Percentiles rank a stretch among this genome's conserved stretches.
phyloP scores from a whole-genome alignment of 257 asterid species.

The Nicotiana sylvestris region DNA sequence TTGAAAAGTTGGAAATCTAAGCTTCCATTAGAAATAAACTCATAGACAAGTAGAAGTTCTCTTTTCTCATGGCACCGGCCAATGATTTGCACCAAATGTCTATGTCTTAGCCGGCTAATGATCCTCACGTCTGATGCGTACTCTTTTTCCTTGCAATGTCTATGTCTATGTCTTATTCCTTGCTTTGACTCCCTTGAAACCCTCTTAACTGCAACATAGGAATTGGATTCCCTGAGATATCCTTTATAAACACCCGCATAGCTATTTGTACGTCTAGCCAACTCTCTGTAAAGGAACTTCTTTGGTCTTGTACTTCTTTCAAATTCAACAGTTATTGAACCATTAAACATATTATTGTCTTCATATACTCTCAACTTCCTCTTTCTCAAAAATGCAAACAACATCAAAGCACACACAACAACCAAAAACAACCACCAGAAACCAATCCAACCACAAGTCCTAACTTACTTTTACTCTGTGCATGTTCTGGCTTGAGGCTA shows the following conservation, averaged over 20 bases:
- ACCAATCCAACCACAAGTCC: conserved; percentile 19
- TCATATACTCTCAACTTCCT: neutral
- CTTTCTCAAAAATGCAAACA: neutral
- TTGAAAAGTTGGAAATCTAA: no score
- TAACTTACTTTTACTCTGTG: neutral
- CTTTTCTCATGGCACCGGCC: conserved; percentile 17
- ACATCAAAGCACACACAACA: neutral
- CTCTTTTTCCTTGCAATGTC: conserved; percentile 16
- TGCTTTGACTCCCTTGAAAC: conserved; percentile 35
- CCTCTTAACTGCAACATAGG: conserved; percentile 28
- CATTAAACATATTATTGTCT: neutral
- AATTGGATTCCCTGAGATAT: neutral
- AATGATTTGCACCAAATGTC: conserved; percentile 37
- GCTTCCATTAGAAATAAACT: no score
- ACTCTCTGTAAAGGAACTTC: conserved; percentile 19
- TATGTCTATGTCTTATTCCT: conserved; percentile 9
- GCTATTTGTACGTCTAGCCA: conserved; percentile 21
- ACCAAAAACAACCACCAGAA: conserved; percentile 10
- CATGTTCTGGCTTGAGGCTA: neutral
- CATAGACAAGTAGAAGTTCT: no score
- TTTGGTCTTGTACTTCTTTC: conserved; percentile 25
- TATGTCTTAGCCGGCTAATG: conserved; percentile 38
- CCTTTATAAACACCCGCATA: conserved; percentile 31
- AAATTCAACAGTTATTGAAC: conserved; percentile 20
- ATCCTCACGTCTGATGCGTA: conserved; percentile 46